Evolutionary conservation across 108 stramenopile species (phyloP).

Genomic region (Schizochytrium sp.): DNA sequence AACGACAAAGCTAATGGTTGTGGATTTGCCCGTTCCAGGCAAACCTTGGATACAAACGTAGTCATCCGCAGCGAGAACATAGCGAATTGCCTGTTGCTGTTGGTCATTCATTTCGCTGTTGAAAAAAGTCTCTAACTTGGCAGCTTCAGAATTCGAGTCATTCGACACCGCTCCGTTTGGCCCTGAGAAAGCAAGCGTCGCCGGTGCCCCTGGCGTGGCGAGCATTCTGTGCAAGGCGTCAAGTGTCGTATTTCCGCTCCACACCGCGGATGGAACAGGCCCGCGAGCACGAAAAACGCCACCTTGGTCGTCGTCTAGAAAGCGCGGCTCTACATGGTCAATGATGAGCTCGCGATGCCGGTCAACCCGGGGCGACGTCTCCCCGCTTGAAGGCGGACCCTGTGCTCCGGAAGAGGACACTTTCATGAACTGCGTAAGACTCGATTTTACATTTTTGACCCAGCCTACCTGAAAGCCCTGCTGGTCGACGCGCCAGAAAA

Average conservation of each 20-base stretch:
- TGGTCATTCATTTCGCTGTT: not conserved
- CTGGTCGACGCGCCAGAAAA: not conserved
- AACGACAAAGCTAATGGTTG: constrained; percentile 61
- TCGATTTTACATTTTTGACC: not conserved
- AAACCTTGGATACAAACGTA: constrained; percentile 36
- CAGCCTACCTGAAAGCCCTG: not conserved
- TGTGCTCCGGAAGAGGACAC: too few species aligned
- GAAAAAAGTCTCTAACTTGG: too few species aligned
- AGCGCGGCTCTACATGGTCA: not conserved
- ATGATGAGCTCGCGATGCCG: not conserved
- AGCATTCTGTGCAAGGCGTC: not conserved
- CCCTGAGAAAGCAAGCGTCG: too few species aligned
- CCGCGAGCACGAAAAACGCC: not conserved
- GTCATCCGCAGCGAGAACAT: not conserved
- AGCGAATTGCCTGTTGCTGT: not conserved
- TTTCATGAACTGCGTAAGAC: not conserved
- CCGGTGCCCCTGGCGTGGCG: not conserved
- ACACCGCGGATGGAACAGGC: not conserved
- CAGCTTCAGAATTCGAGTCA: too few species aligned
- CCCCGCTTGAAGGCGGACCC: too few species aligned
- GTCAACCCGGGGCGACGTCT: not conserved
- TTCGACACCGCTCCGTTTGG: too few species aligned
- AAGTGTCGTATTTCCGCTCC: not conserved
- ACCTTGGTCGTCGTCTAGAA: not conserved
- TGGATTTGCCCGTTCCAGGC: constrained; percentile 51